Base-by-base conservation (phyloP, 2,329 filamentous ascomycete species). In the Phialemonium atrogriseum region DNA sequence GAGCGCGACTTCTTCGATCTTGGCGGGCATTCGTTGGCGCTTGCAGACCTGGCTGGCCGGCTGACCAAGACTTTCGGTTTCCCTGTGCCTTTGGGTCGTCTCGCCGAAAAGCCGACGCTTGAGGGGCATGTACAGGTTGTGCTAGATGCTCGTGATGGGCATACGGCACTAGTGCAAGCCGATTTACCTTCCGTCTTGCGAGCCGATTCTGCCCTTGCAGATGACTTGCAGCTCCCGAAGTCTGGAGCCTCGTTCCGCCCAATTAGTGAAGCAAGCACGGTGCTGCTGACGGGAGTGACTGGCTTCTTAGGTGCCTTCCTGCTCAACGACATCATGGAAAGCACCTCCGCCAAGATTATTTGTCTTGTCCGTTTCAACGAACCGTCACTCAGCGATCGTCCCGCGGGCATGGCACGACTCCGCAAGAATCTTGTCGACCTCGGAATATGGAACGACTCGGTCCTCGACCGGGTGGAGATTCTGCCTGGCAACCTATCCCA, bases 1-100 rank as follows among this genome's bases (percentile, higher is more conserved):
- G 77, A 84, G 39, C 78, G 85, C 51, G 80, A 78, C 51, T 89
- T 89, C 55, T 89, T 88, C 50, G 84, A 88, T 38, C 62, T 89
- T 2, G 84, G 84, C 21, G 84, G 84, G 0, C 84, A 89, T 54
- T 87, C 82, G 0, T 59, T 89, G 32, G 76, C 77, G 2, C 70
- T 89, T n/a, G 84, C 84, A 1, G 80, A 86, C 38, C 66, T 89
- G 16, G 76, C 83, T n/a, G 77, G 76, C 16, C 73, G 76, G 20
- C 52, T 88, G 10, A 77, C 80, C 0, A 73, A 73, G 36, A 70
- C 69, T 0, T 86, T 85, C 46, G 82, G 81, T 5, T 83, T 88
- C 50, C 71, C 77, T 1, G 72, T 89, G 2, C 78, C 82, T 3
- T 67, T 88, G 12, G 73, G 70, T 31, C 77, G 78, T 25, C 70